A percentile compares a stretch with the other conserved stretches of the same genome.
Evolutionary conservation across 2,329 filamentous ascomycete genomes (phyloP).

Genomic region (Pseudogymnoascus sp.): DNA sequence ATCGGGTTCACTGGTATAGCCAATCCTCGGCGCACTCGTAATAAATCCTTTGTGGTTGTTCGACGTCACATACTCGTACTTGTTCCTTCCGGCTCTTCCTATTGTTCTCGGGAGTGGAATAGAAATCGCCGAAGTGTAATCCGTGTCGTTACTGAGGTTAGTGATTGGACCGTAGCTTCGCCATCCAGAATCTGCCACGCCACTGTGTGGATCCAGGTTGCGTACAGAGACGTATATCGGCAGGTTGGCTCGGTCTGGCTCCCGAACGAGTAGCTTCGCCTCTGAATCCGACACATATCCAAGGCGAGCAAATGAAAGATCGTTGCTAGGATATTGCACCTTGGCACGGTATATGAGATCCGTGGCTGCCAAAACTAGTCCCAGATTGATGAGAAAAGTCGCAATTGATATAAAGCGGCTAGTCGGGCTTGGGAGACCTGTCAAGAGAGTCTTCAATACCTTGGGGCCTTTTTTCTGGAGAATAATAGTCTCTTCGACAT

Average conservation of each 20-base stretch:
- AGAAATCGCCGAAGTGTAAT: slow-evolving; percentile 69
- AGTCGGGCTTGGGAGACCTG: slow-evolving; percentile 68
- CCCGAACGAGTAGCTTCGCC: slow-evolving; percentile 76
- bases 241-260: slow-evolving; percentile 68
- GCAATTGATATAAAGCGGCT: slow-evolving; percentile 58
- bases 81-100: slow-evolving; percentile 59
- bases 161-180: slow-evolving; percentile 58
- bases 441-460: slow-evolving; percentile 60
- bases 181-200: slow-evolving; percentile 57
- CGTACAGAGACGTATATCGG: slow-evolving; percentile 67
- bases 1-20: slow-evolving; percentile 52
- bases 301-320: slow-evolving; percentile 78
- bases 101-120: slow-evolving; percentile 59
- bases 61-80: slow-evolving; percentile 77
- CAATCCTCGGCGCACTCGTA: slow-evolving; percentile 64
- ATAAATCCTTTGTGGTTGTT: slow-evolving; percentile 85
- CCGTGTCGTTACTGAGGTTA: slow-evolving; percentile 66
- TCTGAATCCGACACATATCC: slow-evolving; percentile 78
- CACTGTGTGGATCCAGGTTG: slow-evolving; percentile 43
- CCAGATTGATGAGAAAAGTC: slow-evolving; percentile 66
- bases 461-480: slow-evolving; percentile 51
- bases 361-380: slow-evolving; percentile 60
- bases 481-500: slow-evolving; percentile 57
- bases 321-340: slow-evolving; percentile 60
- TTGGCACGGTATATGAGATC: slow-evolving; percentile 75